These are phyloP conservation scores for Metschnikowia bowlesiae DNA, from an alignment of 805 yeast genomes.

Conservation along the genomic window DNA sequence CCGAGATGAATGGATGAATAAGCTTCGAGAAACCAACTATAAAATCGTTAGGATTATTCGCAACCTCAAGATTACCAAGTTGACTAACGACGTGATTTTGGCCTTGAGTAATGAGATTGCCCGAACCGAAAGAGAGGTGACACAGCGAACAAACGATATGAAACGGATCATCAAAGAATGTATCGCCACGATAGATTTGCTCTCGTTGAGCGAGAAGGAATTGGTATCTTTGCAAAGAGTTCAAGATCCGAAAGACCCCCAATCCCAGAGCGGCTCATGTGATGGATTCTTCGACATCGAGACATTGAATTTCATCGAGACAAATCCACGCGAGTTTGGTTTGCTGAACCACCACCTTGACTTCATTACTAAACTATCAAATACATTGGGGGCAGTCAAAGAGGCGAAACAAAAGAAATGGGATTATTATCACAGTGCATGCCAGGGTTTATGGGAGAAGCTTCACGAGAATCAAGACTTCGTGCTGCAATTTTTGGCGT, in stretches of 20 bases:
- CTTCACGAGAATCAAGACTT: conserved; percentile 45
- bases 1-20: conserved; percentile 19
- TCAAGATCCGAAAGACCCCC: conserved; percentile 11
- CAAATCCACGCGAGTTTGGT: conserved; percentile 39
- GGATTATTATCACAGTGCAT: conserved; percentile 34
- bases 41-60: conserved; percentile 34
- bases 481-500: conserved; percentile 39
- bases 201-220: conserved; percentile 33
- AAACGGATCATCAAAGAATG: conserved; percentile 21
- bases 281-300: conserved; percentile 36
- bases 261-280: conserved; percentile 11
- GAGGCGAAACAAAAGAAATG: conserved; percentile 33
- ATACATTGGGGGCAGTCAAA: conserved; percentile 30
- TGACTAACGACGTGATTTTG: conserved; percentile 27
- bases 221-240: conserved; percentile 30
- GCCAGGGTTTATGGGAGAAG: conserved; percentile 53
- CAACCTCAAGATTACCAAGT: conserved; percentile 32
- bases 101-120: conserved; percentile 24
- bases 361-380: conserved; percentile 28
- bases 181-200: conserved; percentile 21
- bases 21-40: conserved; percentile 35
- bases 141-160: conserved; percentile 22
- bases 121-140: conserved; percentile 23
- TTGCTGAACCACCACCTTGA: conserved; percentile 31
- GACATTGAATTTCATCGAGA: conserved; percentile 31